Percentiles rank a stretch among this genome's conserved stretches.
phyloP scores from a whole-genome alignment of 2,329 filamentous ascomycete species.

The Cercospora zeina region DNA sequence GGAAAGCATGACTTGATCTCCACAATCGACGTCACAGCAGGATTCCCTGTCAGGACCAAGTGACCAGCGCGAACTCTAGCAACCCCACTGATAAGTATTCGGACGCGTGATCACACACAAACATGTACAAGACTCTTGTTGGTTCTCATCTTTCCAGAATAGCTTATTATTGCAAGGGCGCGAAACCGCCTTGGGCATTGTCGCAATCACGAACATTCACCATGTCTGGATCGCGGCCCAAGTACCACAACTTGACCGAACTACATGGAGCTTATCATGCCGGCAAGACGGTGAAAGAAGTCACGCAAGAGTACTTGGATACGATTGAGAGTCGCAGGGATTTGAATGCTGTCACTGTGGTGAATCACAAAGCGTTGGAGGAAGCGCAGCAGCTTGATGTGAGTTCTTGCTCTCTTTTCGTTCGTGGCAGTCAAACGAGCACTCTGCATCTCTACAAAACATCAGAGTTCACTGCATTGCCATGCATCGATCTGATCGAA shows the following conservation, averaged over 20 bases:
- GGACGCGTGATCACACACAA: not conserved
- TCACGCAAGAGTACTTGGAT: constrained; percentile 26
- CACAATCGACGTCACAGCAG: constrained; percentile 19
- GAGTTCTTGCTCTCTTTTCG: not conserved
- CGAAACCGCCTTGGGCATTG: constrained; percentile 14
- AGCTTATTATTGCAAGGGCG: not conserved
- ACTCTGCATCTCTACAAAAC: no score
- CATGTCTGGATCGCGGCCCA: constrained; percentile 10
- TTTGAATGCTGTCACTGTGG: constrained; percentile 30
- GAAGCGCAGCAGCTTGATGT: constrained; percentile 29
- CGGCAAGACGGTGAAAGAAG: constrained; percentile 21
- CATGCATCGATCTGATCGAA: not conserved
- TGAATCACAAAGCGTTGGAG: constrained; percentile 27
- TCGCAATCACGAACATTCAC: constrained; percentile 6
- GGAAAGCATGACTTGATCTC: constrained; percentile 12
- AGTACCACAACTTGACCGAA: constrained; percentile 24
- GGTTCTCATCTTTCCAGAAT: not conserved
- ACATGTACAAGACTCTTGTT: constrained; percentile 9
- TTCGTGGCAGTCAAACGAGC: not conserved
- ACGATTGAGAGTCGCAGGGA: constrained; percentile 27
- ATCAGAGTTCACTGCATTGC: not conserved
- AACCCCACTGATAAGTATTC: constrained; percentile 1
- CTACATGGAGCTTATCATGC: constrained; percentile 25
- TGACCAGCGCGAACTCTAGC: constrained; percentile 12
- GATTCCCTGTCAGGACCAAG: constrained; percentile 9